Evolutionary conservation across 192 early-diverging fungal genomes (phyloP).

Genomic region (Rhizoclosmatium sp.): DNA sequence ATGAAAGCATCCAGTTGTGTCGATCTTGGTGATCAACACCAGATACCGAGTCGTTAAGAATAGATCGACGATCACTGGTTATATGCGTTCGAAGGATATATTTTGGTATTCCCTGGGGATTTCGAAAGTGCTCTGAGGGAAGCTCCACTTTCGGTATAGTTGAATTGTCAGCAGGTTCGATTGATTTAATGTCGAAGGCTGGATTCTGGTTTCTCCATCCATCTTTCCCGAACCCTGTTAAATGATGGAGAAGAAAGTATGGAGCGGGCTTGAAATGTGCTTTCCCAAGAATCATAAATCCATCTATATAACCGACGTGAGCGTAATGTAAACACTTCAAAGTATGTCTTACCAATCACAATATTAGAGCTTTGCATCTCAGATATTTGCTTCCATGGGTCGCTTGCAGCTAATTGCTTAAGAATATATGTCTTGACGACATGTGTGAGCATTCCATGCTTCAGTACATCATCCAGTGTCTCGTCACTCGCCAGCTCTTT

Average conservation of each 20-base stretch:
- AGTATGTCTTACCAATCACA: no score
- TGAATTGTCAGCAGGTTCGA: no score
- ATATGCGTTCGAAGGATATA: no score
- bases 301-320: background rate
- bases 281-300: conserved; percentile 2
- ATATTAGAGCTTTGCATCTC: background rate
- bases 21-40: background rate
- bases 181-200: background rate
- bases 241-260: background rate
- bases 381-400: no score
- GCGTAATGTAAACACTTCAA: no score
- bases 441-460: conserved; percentile 2
- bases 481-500: conserved; percentile 1
- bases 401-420: background rate
- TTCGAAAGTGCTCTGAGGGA: no score
- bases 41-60: background rate
- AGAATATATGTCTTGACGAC: background rate
- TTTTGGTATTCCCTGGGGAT: no score
- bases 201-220: no score
- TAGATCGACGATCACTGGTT: background rate
- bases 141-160: no score
- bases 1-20: background rate
- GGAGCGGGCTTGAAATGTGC: background rate
- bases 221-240: no score
- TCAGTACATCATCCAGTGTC: background rate